Base-by-base conservation (phyloP, 1,139 yeast species). In the Geotrichum australiense region DNA sequence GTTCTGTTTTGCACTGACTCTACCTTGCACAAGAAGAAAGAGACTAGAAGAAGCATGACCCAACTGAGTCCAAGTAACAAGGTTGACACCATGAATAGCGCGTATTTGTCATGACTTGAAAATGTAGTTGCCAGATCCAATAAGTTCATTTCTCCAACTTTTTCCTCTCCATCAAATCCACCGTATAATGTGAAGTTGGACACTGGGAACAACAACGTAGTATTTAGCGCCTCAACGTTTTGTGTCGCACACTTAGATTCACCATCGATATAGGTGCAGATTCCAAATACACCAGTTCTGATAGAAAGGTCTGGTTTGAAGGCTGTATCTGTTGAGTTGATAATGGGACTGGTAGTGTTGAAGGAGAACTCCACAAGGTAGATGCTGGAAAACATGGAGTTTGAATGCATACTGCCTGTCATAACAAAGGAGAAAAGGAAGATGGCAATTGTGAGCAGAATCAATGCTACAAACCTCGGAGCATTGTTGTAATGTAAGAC, bases 361-460 rank as follows among this genome's bases (percentile, higher is more conserved):
- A 71, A 76, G 36, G 59, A 51, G 48, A 69, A 68, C 40, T 68
- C 63, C 5, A 76, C 62, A 21, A 78, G 58, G 50, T 66, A 75
- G 1, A 70, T 66, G 4, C 65, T 59, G 0, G 77, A 65, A 49
- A 71, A 78, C 1, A 72, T 63, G 0, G 61, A 32, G 0, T 65
- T 47, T 1, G 63, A 43, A 14, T 62, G 62, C 15, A 73, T 65
- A 46, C 82, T 74, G 1, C 83, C 78, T 10, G 74, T 56, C 14
- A 77, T 56, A 8, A 78, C 61, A 52, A 75, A 77, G 4, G 73
- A 66, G n/a, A 75, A 53, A 16, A 73, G 53, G 37, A 68, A 66
- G 0, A 65, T 55, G 2, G 70, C 51, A 19, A 72, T 65, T 49
- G 72, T 59, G n/a, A 41, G 25, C 10, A 37, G 33, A 14, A 19